Evolutionary conservation across 805 yeast genomes (phyloP).

Genomic region (Metschnikowia proteae): DNA sequence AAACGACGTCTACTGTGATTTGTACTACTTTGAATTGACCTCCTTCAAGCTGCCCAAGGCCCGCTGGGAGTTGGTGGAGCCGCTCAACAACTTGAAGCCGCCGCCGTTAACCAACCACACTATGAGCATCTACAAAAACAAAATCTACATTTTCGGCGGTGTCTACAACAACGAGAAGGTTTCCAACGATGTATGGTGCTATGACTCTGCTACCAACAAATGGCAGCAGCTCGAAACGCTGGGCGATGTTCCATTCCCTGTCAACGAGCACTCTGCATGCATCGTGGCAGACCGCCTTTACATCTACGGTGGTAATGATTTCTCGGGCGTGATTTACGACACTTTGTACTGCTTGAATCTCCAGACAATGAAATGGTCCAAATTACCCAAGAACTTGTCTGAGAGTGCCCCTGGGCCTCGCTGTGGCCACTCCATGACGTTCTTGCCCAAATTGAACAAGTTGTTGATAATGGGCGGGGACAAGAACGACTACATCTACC

Average conservation of each 20-base stretch:
- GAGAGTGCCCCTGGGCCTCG: conserved; percentile 71
- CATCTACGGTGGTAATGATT: conserved; percentile 85
- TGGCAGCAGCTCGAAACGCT: conserved; percentile 72
- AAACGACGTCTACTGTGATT: conserved; percentile 79
- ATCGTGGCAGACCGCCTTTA: conserved; percentile 74
- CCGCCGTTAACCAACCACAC: conserved; percentile 91
- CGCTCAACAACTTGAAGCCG: conserved; percentile 48
- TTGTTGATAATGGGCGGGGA: conserved; percentile 91
- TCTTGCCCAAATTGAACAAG: conserved; percentile 60
- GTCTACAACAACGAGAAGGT: conserved; percentile 63
- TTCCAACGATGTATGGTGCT: conserved; percentile 74
- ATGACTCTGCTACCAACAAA: conserved; percentile 59
- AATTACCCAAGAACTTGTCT: conserved; percentile 37
- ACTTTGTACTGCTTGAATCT: conserved; percentile 74
- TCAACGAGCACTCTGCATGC: conserved; percentile 88
- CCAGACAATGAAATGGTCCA: conserved; percentile 67
- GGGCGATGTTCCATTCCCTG: conserved; percentile 78
- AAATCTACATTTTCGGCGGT: conserved; percentile 89
- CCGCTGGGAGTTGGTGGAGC: conserved; percentile 72
- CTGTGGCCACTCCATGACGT: conserved; percentile 88
- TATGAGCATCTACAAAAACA: conserved; percentile 74
- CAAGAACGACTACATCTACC: conserved; percentile 59
- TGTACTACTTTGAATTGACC: conserved; percentile 82
- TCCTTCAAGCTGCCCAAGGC: conserved; percentile 80
- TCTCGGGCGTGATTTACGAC: conserved; percentile 63